These are phyloP conservation scores for Pascua sp. DNA, from an alignment of 1,284 basidiomycete genomes.

Conservation along the genomic window DNA sequence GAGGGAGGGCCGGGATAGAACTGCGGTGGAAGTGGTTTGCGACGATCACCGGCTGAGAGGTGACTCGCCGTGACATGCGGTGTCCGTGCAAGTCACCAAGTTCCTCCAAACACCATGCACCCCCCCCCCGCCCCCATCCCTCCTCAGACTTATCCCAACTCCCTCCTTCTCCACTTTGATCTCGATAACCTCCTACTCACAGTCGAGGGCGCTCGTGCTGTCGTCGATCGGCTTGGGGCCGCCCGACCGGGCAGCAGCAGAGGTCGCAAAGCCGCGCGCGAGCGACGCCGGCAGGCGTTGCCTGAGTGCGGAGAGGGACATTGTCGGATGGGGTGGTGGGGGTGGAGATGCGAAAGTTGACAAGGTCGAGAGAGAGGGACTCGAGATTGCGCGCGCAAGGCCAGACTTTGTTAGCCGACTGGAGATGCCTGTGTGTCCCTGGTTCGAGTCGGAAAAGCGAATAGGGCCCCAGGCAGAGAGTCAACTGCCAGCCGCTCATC, in stretches of 20 bases:
- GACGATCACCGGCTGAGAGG: neutral
- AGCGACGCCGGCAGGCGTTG: too few species aligned
- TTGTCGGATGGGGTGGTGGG: too few species aligned
- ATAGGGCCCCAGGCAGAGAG: too few species aligned
- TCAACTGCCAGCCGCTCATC: too few species aligned
- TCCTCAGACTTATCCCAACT: neutral
- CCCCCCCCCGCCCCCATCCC: neutral
- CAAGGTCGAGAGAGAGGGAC: too few species aligned
- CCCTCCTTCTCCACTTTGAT: neutral
- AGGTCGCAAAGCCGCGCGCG: neutral
- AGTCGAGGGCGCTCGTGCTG: slow-evolving; percentile 90
- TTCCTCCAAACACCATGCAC: neutral
- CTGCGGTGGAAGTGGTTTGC: neutral
- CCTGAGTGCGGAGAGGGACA: too few species aligned
- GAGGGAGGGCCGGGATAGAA: too few species aligned
- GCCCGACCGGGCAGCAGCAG: slow-evolving; percentile 10
- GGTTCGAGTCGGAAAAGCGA: too few species aligned
- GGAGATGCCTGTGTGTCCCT: too few species aligned
- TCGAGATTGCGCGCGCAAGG: too few species aligned
- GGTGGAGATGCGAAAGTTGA: too few species aligned
- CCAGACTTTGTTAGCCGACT: too few species aligned
- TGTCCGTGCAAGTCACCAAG: neutral
- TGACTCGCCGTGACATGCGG: neutral
- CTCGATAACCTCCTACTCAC: slow-evolving; percentile 62
- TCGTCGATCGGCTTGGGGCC: slow-evolving; percentile 65